phyloP scores from a whole-genome alignment of 257 asterid genomes.

The Primulina eburnea region DNA sequence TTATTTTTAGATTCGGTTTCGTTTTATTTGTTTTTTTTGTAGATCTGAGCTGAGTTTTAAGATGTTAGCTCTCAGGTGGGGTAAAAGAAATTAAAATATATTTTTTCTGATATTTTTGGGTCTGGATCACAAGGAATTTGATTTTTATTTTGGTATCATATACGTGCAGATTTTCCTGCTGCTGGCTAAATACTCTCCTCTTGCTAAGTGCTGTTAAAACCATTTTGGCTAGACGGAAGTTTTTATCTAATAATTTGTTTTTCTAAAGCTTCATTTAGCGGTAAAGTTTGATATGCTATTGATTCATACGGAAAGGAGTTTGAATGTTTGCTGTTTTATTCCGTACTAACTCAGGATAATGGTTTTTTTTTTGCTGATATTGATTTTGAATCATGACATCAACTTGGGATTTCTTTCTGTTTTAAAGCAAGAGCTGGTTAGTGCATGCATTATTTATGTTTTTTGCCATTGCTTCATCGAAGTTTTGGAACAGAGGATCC shows the following conservation, averaged over 20 bases:
- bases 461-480: not conserved
- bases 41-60: conserved; percentile 31
- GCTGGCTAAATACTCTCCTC: not conserved
- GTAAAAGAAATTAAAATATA: no score
- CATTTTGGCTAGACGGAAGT: not conserved
- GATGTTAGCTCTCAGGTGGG: not conserved
- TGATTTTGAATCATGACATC: not conserved
- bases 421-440: not conserved
- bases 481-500: not conserved
- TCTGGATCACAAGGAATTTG: not conserved
- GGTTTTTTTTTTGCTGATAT: not conserved
- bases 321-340: no score
- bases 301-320: not conserved
- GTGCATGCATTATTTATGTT: not conserved
- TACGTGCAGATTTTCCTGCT: not conserved
- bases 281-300: not conserved
- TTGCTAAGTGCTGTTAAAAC: not conserved
- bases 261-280: not conserved
- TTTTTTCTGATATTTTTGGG: not conserved
- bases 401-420: not conserved
- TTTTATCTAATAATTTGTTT: not conserved
- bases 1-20: not conserved
- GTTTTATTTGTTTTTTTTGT: not conserved
- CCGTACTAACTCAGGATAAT: not conserved
- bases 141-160: not conserved